These are phyloP conservation scores for Fusarium sp. DNA, from an alignment of 2,329 filamentous ascomycete genomes.

Conservation along the genomic window DNA sequence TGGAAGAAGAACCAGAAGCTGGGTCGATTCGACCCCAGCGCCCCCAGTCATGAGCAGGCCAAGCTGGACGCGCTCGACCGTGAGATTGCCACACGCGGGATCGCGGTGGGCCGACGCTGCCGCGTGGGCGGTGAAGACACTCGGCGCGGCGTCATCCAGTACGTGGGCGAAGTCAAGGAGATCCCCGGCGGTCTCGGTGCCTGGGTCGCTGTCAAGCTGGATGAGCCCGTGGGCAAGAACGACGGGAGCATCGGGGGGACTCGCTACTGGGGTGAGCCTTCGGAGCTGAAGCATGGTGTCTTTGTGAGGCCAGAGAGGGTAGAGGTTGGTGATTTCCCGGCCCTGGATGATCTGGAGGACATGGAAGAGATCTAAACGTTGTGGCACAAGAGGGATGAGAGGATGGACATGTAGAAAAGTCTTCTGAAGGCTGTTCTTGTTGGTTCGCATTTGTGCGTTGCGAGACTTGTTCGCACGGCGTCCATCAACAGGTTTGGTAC, in stretches of 20 bases:
- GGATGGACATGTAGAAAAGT: not conserved
- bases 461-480: not conserved
- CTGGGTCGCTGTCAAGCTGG: constrained; percentile 78
- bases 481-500: not conserved
- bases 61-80: constrained; percentile 72
- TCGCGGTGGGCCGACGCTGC: constrained; percentile 68
- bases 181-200: constrained; percentile 69
- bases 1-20: constrained; percentile 97
- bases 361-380: constrained; percentile 71
- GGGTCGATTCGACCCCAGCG: constrained; percentile 92
- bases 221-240: constrained; percentile 84
- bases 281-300: constrained; percentile 73
- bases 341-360: constrained; percentile 76
- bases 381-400: not conserved
- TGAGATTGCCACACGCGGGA: constrained; percentile 74
- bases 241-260: constrained; percentile 74
- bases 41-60: constrained; percentile 74
- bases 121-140: constrained; percentile 71
- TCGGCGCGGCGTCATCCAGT: constrained; percentile 73
- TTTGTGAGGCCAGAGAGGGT: constrained; percentile 81
- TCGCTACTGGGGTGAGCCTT: constrained; percentile 73
- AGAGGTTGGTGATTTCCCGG: constrained; percentile 76
- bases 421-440: not conserved
- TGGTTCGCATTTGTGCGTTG: not conserved
- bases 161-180: constrained; percentile 76